Base-by-base conservation (phyloP, 1,284 basidiomycete genomes). In the Ceraceosorus bombacis region DNA sequence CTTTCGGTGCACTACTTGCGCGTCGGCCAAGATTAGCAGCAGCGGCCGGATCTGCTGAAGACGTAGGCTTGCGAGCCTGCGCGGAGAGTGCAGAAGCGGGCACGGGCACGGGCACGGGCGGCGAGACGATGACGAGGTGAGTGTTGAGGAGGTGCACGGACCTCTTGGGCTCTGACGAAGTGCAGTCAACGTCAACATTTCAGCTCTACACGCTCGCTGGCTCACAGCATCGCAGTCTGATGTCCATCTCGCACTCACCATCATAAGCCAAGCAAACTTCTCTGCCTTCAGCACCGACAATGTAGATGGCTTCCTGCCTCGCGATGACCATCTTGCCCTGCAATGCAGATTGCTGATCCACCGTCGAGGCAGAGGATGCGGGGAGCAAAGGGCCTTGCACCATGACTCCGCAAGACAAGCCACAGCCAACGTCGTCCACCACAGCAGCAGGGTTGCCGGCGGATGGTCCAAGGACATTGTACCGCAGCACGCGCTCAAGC, bases 261-360 rank as follows among this genome's bases (percentile, higher is more conserved):
- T 77, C 75, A 15, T 72, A 68, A 0, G 93, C 93, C 70, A 87
- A 90, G 63, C 88, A 92, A 0, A 87, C 84, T 1, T 89, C 88
- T 57, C 92, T 81, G 0, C 89, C 90, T 27, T 93, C 89, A 0
- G 85, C 83, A 0, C 87, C 86, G 73, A 89, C 90, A 6, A 89
- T 81, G 71, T 94, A 95, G 49, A 97, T 86, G 1, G 92, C 93
- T 70, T 97, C 94, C 56, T 95, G 89, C 58, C 89, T 81, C 0
- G 92, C 94, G 2, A 97, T 83, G 9, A 94, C 83, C 69, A 97
- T 85, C 73, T 89, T 82, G 80, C 57, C 83, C 80, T 55, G 83
- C 51, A 58, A 40, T 27, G 39, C 49, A 6, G 49, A 48, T 15
- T 55, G 9, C 3, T 15, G 36, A 36, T 0, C 1, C 5, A 53